phyloP scores from a whole-genome alignment of 2,329 filamentous ascomycete species.

The Aspergillus uvarum region DNA sequence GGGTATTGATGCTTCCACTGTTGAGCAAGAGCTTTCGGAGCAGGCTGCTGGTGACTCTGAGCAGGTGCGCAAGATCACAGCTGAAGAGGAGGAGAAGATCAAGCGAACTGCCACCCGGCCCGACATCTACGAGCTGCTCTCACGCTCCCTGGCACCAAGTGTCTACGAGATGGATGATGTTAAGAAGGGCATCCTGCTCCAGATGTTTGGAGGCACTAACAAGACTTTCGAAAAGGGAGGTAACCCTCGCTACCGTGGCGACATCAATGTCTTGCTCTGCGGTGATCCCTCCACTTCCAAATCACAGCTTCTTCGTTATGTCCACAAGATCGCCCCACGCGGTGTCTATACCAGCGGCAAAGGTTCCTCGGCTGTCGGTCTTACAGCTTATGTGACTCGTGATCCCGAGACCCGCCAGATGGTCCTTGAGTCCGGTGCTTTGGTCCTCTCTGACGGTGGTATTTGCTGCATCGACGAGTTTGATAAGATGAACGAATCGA shows the following conservation, averaged over 20 bases:
- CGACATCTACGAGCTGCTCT: slow-evolving; percentile 90
- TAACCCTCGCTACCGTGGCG: slow-evolving; percentile 90
- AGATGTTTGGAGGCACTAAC: slow-evolving; percentile 96
- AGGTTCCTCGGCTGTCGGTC: slow-evolving; percentile 72
- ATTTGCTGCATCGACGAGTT: slow-evolving; percentile 79
- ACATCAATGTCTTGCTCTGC: slow-evolving; percentile 95
- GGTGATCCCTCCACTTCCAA: slow-evolving; percentile 97
- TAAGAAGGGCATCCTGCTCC: slow-evolving; percentile 95
- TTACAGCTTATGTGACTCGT: slow-evolving; percentile 74
- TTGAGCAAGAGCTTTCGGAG: slow-evolving; percentile 78
- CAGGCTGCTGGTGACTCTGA: slow-evolving; percentile 70
- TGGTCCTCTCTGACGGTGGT: slow-evolving; percentile 72
- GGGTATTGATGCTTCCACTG: slow-evolving; percentile 84
- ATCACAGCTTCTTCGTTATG: slow-evolving; percentile 89
- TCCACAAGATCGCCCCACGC: slow-evolving; percentile 95
- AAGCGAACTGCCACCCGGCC: slow-evolving; percentile 72
- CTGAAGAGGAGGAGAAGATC: slow-evolving; percentile 89
- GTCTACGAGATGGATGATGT: slow-evolving; percentile 98
- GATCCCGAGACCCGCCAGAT: slow-evolving; percentile 72
- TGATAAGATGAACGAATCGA: slow-evolving; percentile 76
- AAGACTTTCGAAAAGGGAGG: slow-evolving; percentile 97
- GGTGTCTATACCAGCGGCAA: slow-evolving; percentile 76
- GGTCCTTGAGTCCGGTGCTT: slow-evolving; percentile 71
- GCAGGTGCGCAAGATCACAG: slow-evolving; percentile 76
- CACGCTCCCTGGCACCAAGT: slow-evolving; percentile 87